phyloP scores from a whole-genome alignment of 1,284 basidiomycete species.

The Erythrobasidium hasegawianum region DNA sequence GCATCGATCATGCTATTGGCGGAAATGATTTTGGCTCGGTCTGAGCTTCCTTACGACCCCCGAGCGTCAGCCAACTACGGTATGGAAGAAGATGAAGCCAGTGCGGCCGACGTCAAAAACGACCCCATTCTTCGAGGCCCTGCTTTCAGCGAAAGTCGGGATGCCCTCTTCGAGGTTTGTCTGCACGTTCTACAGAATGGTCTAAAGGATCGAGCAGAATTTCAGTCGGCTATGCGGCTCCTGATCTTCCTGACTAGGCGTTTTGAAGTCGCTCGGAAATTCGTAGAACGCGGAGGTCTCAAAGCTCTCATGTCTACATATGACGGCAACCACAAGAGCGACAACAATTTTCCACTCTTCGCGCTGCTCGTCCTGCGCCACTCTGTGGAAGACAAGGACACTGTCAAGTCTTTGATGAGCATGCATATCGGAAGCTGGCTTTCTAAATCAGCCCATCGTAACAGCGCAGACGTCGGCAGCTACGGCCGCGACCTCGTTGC shows the following conservation, averaged over 20 bases:
- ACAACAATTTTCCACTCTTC: constrained; percentile 69
- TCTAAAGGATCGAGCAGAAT: constrained; percentile 67
- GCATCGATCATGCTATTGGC: constrained; percentile 73
- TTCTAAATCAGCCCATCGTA: constrained; percentile 53
- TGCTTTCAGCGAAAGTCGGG: constrained; percentile 59
- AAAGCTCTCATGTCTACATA: constrained; percentile 56
- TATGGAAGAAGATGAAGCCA: constrained; percentile 63
- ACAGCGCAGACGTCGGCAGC: constrained; percentile 61
- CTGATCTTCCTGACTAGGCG: constrained; percentile 77
- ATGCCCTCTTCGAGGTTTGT: constrained; percentile 67
- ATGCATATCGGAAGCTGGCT: constrained; percentile 61
- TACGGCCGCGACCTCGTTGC: constrained; percentile 74
- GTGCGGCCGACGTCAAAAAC: constrained; percentile 52
- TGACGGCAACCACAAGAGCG: constrained; percentile 47
- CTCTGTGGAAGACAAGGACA: constrained; percentile 70
- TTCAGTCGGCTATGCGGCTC: constrained; percentile 72
- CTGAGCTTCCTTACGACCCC: constrained; percentile 61
- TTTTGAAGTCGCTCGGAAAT: constrained; percentile 58
- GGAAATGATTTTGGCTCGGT: constrained; percentile 71
- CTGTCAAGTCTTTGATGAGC: constrained; percentile 69
- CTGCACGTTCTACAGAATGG: constrained; percentile 62
- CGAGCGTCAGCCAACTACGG: constrained; percentile 54
- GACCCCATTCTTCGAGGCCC: constrained; percentile 54
- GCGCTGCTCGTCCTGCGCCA: constrained; percentile 85
- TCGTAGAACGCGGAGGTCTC: constrained; percentile 65